Evolutionary conservation across 208 protist genomes (phyloP).

Genomic region (Leishmania martiniquensis): DNA sequence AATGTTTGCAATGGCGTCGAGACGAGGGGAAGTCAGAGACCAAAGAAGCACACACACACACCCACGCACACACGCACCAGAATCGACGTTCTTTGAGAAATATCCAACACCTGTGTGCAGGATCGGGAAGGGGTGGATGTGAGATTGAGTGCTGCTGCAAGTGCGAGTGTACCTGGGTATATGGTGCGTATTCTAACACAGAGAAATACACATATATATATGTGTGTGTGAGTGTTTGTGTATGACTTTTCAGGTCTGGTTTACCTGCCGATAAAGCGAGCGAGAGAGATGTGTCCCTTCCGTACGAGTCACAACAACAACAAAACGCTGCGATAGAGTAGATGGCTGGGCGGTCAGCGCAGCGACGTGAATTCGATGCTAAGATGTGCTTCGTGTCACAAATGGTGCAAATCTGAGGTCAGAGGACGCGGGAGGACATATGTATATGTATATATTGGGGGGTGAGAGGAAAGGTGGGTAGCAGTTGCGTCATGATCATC

Average conservation of each 20-base stretch:
- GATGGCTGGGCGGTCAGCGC: neutral
- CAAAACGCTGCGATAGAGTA: neutral
- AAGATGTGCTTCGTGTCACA: neutral
- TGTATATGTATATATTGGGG: too few species aligned
- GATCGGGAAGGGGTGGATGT: neutral
- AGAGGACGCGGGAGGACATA: neutral
- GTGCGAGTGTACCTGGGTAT: neutral
- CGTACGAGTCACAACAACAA: neutral
- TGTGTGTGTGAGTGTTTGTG: too few species aligned
- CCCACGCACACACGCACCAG: neutral
- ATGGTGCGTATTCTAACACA: too few species aligned
- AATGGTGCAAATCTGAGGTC: neutral
- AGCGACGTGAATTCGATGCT: neutral
- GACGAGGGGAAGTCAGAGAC: neutral
- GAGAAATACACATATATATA: too few species aligned
- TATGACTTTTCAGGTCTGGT: too few species aligned
- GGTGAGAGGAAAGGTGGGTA: neutral
- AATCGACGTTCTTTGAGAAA: neutral
- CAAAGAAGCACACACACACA: neutral
- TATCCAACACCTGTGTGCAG: neutral
- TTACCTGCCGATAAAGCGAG: neutral
- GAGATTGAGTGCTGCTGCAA: neutral
- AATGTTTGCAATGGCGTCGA: neutral
- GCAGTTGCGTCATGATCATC: too few species aligned
- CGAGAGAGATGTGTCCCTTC: neutral